Evolutionary conservation across 306 rosid genomes (phyloP).

Genomic region (Coriaria nepalensis): DNA sequence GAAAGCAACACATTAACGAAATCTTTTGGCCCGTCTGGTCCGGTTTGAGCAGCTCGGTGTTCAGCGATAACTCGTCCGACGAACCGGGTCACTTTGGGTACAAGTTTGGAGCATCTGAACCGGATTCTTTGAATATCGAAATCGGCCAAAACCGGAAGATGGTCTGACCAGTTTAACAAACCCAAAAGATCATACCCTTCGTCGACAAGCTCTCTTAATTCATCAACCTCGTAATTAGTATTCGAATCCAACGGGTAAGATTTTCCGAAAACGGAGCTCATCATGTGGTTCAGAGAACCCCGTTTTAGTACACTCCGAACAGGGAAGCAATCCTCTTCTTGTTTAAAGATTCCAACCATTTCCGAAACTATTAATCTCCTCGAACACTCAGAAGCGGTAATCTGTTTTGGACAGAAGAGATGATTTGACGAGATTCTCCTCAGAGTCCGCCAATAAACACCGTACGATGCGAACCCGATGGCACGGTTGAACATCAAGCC

Average conservation of each 20-base stretch:
- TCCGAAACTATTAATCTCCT: slow-evolving; percentile 37
- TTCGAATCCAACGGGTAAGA: slow-evolving; percentile 20
- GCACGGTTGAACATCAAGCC: slow-evolving; percentile 79
- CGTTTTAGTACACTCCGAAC: slow-evolving; percentile 34
- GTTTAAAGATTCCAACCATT: slow-evolving; percentile 20
- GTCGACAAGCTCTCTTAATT: slow-evolving; percentile 40
- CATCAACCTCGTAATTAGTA: slow-evolving; percentile 20
- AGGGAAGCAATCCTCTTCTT: not conserved
- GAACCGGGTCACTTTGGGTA: slow-evolving; percentile 64
- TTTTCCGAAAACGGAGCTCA: slow-evolving; percentile 74
- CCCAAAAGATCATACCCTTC: slow-evolving; percentile 87
- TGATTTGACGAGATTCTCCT: slow-evolving; percentile 61
- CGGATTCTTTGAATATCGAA: slow-evolving; percentile 62
- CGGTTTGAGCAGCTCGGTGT: slow-evolving; percentile 30
- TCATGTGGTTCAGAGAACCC: slow-evolving; percentile 66
- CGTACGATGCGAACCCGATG: slow-evolving; percentile 79
- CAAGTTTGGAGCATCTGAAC: slow-evolving; percentile 50
- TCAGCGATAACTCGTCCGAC: slow-evolving; percentile 44
- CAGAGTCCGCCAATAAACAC: slow-evolving; percentile 75
- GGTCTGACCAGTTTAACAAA: slow-evolving; percentile 77
- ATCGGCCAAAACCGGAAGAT: slow-evolving; percentile 49
- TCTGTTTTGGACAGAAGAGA: slow-evolving; percentile 76
- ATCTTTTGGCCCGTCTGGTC: slow-evolving; percentile 17
- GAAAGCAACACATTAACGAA: slow-evolving; percentile 82
- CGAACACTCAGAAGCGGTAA: slow-evolving; percentile 43